Evolutionary conservation across 176 grass and related monocot species (phyloP).

Genomic region (Oryza meyeriana): DNA sequence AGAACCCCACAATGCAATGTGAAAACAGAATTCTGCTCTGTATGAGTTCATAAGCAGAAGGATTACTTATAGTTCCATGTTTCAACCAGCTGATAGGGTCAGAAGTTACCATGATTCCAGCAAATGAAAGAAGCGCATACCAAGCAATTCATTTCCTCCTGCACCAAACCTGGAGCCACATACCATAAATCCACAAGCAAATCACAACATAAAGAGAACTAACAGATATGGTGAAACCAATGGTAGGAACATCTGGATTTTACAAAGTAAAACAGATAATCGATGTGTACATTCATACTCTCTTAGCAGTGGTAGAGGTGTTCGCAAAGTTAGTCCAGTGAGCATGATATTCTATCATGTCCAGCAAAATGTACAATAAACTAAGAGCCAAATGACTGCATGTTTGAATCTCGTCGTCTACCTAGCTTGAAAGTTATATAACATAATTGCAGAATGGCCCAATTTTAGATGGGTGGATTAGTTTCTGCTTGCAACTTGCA

Average conservation of each 20-base stretch:
- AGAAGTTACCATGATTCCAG: slow-evolving; percentile 67
- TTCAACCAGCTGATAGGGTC: neutral
- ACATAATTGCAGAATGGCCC: neutral
- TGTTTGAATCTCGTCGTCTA: neutral
- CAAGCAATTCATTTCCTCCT: slow-evolving; percentile 70
- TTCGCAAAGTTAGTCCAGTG: neutral
- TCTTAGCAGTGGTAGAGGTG: neutral
- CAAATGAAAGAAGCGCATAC: slow-evolving; percentile 63
- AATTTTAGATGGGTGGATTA: neutral
- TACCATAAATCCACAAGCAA: slow-evolving; percentile 14
- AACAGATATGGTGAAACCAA: slow-evolving; percentile 9
- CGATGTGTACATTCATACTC: neutral
- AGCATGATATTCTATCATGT: neutral
- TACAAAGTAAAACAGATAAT: neutral
- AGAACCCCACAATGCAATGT: slow-evolving; percentile 1
- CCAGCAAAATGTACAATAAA: neutral
- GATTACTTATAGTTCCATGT: neutral
- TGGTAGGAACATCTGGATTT: neutral
- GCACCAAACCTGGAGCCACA: slow-evolving; percentile 66
- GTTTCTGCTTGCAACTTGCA: neutral
- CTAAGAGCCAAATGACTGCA: neutral
- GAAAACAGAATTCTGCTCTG: neutral
- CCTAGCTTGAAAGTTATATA: neutral
- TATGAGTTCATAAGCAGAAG: neutral
- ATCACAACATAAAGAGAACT: neutral